Base-by-base conservation (phyloP, 345 rosid species). In the Populus tremula region DNA sequence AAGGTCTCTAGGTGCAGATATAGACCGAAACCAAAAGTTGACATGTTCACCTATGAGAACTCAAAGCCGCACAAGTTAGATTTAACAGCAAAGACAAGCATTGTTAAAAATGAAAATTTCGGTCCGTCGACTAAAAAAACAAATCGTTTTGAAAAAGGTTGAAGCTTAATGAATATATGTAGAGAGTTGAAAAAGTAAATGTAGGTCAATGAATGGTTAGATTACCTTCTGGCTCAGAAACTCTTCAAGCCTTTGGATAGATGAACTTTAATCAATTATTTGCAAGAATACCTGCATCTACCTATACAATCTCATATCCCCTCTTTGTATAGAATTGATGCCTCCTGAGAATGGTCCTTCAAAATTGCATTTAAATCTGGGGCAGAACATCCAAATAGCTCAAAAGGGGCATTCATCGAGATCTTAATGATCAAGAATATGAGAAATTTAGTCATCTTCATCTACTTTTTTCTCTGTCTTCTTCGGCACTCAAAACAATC, bases 401-500 rank as follows among this genome's bases (percentile, higher is more conserved):
- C 21, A 6, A n/a, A 59, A 1, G 69, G 77, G 77, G 79, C 17
- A 39, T 12, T 20, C 13, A 2, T 79, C 36, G 27, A 56, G 65
- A 63, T 63, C 72, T 61, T 56, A 17, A 14, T 0, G 39, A 64
- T 53, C 49, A 69, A 8, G 53, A 36, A 61, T 45, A 35, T 73
- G 64, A 71, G 63, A 56, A 71, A 43, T 27, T 21, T 17, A 36
- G 76, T 43, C 27, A 39, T 43, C 21, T 25, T 80, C 72, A 75
- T 75, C 87, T 86, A 75, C 69, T 78, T 84, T 84, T 83, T 90
- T 82, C 99, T 91, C 76, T 87, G 96, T 84, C 90, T 96, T 86
- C 99, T 90, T 79, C 96, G 89, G 85, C 97, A 93, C 71, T 96
- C 86, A 29, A 96, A 93, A 84, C 99, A 92, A 79, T 93, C 90